Evolutionary conservation across 495 filamentous ascomycete species (phyloP), one percentile per base, ranked within the genome.

Genomic region (Penicillium steckii): DNA sequence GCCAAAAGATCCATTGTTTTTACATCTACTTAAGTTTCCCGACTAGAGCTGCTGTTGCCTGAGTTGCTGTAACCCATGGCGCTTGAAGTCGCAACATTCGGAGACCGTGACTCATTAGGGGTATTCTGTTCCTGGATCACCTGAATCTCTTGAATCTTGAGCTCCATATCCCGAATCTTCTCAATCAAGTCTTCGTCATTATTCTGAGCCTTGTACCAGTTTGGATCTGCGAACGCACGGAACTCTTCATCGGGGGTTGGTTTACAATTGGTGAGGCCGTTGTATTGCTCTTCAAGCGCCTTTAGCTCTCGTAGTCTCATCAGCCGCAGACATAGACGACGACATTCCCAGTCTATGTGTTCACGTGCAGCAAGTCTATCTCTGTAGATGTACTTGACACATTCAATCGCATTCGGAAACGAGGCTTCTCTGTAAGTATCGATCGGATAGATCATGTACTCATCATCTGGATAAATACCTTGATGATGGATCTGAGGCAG

Each of bases 311-410:
- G 32, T 24, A 49, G 17, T 8, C 18, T 17, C 35, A 33, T 35
- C 46, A 49, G 33, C 18, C 33, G 33, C 22, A 49, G 33, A 19
- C 46, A 32, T n/a, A 49, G 18, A 8, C 33, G 46, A 7, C 46
- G 32, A 19, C 46, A 41, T n/a, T 49, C 46, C 46, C 46, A 49
- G 23, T 49, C 46, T 22, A 49, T 17, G 33, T 25, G 33, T 30
- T 49, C 46, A 3, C 46, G 22, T 2, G 41, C 23, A 18, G 23
- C 23, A 19, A 49, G 19, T 12, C 30, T 15, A 13, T 24, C 35
- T 5, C 18, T 19, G 23, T 49, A 49, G 6, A 25, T 19, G 18
- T 49, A 13, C 7, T 49, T n/a, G 8, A 49, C 29, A 18, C 10
- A 15, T 6, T 3, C 10, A 25, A 35, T 25, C 9, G 18, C 22